Conservation (phyloP, 2,329 filamentous ascomycete genomes). For the Daldinia sp. region DNA sequence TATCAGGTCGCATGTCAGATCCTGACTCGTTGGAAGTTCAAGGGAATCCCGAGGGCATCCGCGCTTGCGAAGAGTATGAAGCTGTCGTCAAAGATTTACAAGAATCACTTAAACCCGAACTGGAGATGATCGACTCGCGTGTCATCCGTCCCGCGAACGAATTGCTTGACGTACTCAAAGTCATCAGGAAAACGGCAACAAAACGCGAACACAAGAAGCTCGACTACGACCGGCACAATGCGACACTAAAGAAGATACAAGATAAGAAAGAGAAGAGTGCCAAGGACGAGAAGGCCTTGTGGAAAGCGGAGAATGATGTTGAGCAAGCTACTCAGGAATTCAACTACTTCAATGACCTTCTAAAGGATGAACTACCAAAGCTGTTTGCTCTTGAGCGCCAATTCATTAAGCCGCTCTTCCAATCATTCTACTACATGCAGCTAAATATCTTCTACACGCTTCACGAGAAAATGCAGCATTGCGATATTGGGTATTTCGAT, state of each 20-base stretch:
- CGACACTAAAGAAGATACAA: conserved; percentile 89
- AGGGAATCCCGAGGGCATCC: conserved; percentile 92
- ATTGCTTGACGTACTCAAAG: conserved; percentile 93
- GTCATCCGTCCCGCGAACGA: conserved; percentile 94
- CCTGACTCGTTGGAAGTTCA: conserved; percentile 84
- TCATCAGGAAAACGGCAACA: conserved; percentile 85
- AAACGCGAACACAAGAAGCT: conserved; percentile 99
- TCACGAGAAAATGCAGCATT: conserved; percentile 96
- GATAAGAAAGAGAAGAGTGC: conserved; percentile 97
- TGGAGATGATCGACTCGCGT: conserved; percentile 96
- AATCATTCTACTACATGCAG: conserved; percentile 99
- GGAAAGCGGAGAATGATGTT: conserved; percentile 92
- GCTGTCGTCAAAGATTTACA: conserved; percentile 89
- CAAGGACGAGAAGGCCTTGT: conserved; percentile 97
- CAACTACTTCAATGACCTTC: conserved; percentile 96
- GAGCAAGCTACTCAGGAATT: conserved; percentile 95
- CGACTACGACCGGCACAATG: conserved; percentile 90
- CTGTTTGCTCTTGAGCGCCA: conserved; percentile 90
- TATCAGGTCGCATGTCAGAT: conserved; percentile 94
- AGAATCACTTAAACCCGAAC: conserved; percentile 86
- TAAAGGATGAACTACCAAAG: conserved; percentile 95
- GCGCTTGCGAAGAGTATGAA: conserved; percentile 97
- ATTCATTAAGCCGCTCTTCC: conserved; percentile 97
- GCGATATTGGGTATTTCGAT: conserved; percentile 98
- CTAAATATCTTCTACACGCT: conserved; percentile 99